phyloP scores from a whole-genome alignment of 2,329 filamentous ascomycete genomes.

The Incumbomyces delicatus region DNA sequence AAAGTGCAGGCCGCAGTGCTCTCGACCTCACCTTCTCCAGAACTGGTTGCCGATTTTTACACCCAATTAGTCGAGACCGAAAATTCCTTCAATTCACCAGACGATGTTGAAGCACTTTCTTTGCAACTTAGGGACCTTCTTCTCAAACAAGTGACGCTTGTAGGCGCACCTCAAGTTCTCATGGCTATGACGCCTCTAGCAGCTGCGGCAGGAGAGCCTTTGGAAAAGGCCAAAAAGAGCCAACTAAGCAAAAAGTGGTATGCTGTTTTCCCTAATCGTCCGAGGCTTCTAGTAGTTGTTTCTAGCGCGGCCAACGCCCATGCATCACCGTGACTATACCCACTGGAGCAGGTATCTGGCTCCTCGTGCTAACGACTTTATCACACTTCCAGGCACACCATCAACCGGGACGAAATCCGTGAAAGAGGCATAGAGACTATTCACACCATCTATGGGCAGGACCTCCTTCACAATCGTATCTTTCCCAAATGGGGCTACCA shows the following conservation, averaged over 20 bases:
- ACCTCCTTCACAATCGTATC: slow-evolving; percentile 21
- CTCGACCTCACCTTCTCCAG: slow-evolving; percentile 21
- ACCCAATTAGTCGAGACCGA: slow-evolving; percentile 19
- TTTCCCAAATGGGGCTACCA: slow-evolving; percentile 25
- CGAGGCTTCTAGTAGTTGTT: neutral
- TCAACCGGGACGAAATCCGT: slow-evolving; percentile 19
- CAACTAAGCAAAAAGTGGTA: slow-evolving; percentile 15
- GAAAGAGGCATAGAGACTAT: slow-evolving; percentile 24
- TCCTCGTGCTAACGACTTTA: no score
- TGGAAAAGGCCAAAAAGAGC: slow-evolving; percentile 13
- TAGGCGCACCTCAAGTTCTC: slow-evolving; percentile 26
- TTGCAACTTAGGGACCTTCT: slow-evolving; percentile 23
- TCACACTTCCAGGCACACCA: slow-evolving; percentile 14
- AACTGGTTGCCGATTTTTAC: slow-evolving; percentile 23
- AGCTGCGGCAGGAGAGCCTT: slow-evolving; percentile 19
- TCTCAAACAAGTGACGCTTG: slow-evolving; percentile 26
- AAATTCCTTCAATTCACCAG: slow-evolving; percentile 9
- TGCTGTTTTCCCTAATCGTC: neutral
- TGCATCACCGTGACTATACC: no score
- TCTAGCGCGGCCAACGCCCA: no score
- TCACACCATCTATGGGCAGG: slow-evolving; percentile 24
- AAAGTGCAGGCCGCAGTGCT: slow-evolving; percentile 18
- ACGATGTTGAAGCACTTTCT: slow-evolving; percentile 10
- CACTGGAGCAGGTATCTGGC: no score
- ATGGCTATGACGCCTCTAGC: slow-evolving; percentile 24